Evolutionary conservation across 1,284 basidiomycete genomes (phyloP), one percentile per base, ranked within the genome.

Genomic region (Vanrija humicola): DNA sequence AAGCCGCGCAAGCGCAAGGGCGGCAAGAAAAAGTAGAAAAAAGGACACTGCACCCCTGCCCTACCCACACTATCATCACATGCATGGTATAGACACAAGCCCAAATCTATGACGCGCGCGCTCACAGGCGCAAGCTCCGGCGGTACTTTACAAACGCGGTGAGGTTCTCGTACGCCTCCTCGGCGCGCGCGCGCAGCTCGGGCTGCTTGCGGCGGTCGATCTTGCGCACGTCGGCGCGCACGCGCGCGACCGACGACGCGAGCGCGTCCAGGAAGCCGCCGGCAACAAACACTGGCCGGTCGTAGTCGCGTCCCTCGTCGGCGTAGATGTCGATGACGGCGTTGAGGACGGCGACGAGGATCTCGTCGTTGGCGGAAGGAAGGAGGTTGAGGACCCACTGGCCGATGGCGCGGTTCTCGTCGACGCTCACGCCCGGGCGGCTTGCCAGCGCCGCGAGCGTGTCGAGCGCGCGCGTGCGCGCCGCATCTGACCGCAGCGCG

Each of bases 291-390:
- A 79, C 80, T 63, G 86, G 88, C 55, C 82, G 65, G 74, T 98
- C 94, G 73, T 89, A 96, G 0, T 86, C 81, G 48, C 84, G 76
- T 9, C 78, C 82, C 75, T 98, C 96, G 77, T 98, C 95, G 2
- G 93, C 90, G 74, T 90, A 98, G 48, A 95, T 88, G 73, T 98
- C 95, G 62, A 98, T 90, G 47, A 98, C 75, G 25, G 88, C 89
- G 38, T 95, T 93, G 29, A 86, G 78, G 0, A 85, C 84, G 65
- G 95, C 90, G 18, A 97, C 80, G 54, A 89, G 79, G 0, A 86
- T 81, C 68, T 97, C 93, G 3, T 85, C 81, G 23, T 73, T 68
- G 25, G 74, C 61, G 50, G 75, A 73, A 43, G 81, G 80, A 15
- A 50, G 42, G 14, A 50, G 40, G 45, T 48, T 48, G 9, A 61